phyloP scores from a whole-genome alignment of 1,284 basidiomycete genomes.

The Naganishia liquefaciens region DNA sequence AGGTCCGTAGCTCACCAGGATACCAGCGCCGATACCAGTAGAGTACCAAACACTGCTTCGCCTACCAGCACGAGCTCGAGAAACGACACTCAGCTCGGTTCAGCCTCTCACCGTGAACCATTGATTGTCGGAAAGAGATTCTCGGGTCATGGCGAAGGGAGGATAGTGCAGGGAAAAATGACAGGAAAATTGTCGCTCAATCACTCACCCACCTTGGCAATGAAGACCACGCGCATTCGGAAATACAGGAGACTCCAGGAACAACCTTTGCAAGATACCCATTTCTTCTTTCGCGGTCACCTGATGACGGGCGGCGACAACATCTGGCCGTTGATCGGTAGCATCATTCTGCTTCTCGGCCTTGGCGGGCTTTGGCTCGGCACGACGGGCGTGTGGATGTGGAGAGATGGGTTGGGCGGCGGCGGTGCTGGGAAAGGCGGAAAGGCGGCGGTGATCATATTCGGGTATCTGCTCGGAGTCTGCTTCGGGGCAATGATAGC shows the following conservation, averaged over 20 bases:
- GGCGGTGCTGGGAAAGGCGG: constrained; percentile 74
- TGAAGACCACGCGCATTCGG: background rate
- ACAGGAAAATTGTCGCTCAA: background rate
- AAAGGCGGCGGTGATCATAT: constrained; percentile 70
- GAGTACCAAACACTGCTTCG: too few relatives aligned
- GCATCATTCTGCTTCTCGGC: constrained; percentile 64
- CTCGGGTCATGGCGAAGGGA: too few relatives aligned
- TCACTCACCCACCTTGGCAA: background rate
- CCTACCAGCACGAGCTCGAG: background rate
- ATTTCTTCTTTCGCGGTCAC: constrained; percentile 63
- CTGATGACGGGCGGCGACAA: constrained; percentile 81
- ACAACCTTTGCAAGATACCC: constrained; percentile 29
- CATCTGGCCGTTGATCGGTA: constrained; percentile 71
- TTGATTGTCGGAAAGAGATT: background rate
- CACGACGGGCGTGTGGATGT: constrained; percentile 83
- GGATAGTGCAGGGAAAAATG: too few relatives aligned
- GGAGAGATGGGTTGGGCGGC: constrained; percentile 72
- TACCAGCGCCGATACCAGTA: too few relatives aligned
- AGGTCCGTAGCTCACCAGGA: too few relatives aligned
- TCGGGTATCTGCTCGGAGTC: constrained; percentile 49
- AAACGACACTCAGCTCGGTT: background rate
- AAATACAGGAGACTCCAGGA: constrained; percentile 22
- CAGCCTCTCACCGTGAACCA: background rate
- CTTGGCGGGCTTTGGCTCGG: constrained; percentile 78
- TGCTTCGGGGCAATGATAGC: constrained; percentile 44